A percentile compares a stretch with the other conserved stretches of the same genome.
Evolutionary conservation across 1,284 basidiomycete species (phyloP).

Genomic region (Gomphus bonarii): DNA sequence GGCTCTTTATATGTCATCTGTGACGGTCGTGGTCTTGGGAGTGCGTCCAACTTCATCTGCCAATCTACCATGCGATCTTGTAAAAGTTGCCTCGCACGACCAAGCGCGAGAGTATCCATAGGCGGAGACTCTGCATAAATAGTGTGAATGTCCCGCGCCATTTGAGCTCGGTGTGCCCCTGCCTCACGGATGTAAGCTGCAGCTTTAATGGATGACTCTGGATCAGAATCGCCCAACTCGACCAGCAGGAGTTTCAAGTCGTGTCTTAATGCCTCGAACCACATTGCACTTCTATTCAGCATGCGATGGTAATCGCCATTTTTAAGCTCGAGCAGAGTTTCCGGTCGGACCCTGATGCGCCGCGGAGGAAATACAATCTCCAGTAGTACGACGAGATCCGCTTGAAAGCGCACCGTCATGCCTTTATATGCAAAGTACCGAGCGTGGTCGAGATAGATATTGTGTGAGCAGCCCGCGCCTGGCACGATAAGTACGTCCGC

Average conservation of each 20-base stretch:
- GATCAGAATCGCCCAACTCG: constrained; percentile 68
- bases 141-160: constrained; percentile 65
- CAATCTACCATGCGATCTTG: constrained; percentile 96
- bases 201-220: constrained; percentile 51
- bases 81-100: constrained; percentile 76
- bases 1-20: constrained; percentile 36
- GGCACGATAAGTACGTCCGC: constrained; percentile 74
- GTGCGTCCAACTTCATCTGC: constrained; percentile 78
- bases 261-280: constrained; percentile 62
- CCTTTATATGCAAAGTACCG: constrained; percentile 83
- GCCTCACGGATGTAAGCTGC: constrained; percentile 60
- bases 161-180: constrained; percentile 65
- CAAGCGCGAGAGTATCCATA: constrained; percentile 83
- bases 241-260: constrained; percentile 66
- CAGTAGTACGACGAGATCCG: constrained; percentile 74
- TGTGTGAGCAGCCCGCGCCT: constrained; percentile 83
- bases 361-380: constrained; percentile 90
- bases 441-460: constrained; percentile 89
- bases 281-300: constrained; percentile 59
- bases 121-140: constrained; percentile 74
- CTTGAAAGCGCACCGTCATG: constrained; percentile 86
- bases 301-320: constrained; percentile 81
- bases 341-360: constrained; percentile 74
- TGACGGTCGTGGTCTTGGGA: constrained; percentile 49
- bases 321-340: constrained; percentile 81